phyloP scores from a whole-genome alignment of 306 rosid species.

The Quercus bicolor region DNA sequence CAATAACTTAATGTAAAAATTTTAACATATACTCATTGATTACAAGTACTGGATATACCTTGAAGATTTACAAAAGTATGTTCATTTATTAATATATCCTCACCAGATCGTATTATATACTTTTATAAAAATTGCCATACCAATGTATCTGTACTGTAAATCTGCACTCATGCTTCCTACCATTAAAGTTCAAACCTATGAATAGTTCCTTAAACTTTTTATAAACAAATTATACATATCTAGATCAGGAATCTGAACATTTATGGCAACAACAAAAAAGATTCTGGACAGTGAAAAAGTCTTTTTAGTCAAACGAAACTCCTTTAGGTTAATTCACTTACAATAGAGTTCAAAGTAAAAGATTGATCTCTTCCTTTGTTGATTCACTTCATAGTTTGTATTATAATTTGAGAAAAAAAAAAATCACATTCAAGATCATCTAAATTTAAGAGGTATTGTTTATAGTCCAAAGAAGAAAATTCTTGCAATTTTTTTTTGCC shows the following conservation, averaged over 20 bases:
- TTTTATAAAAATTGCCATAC: background rate
- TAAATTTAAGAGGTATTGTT: constrained; percentile 13
- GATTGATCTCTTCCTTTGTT: background rate
- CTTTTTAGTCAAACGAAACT: background rate
- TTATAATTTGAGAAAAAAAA: background rate
- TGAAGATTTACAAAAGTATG: background rate
- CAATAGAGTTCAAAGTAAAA: background rate
- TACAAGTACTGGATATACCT: background rate
- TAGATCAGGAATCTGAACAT: background rate
- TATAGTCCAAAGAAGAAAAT: constrained; percentile 3
- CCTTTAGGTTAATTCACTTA: background rate
- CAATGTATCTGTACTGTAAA: background rate
- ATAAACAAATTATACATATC: background rate
- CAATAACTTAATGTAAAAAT: background rate
- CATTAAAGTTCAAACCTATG: background rate
- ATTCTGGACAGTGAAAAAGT: background rate
- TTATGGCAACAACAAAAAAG: background rate
- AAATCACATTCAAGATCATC: background rate
- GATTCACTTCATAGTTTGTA: background rate
- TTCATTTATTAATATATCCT: background rate
- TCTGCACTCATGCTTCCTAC: background rate
- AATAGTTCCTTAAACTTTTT: background rate
- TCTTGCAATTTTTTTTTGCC: background rate
- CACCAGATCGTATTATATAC: background rate
- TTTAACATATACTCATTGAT: too few relatives aligned